Conservation (phyloP, 371 early-diverging fungal species). For the Mucor irregularis region DNA sequence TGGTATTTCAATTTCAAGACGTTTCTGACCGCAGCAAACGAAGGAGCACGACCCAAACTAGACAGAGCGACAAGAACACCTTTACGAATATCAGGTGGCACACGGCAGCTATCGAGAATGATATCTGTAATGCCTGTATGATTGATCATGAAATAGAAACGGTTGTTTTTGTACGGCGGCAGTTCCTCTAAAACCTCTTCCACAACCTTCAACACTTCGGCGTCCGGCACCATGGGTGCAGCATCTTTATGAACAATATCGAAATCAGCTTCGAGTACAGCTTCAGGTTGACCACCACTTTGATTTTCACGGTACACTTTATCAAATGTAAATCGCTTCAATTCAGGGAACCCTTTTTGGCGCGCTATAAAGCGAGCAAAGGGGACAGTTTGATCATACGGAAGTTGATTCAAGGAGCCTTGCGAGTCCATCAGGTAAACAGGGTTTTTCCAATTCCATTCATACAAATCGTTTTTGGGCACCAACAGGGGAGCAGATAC, state of each 20-base stretch:
- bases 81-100: constrained; percentile 57
- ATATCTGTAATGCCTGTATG: constrained; percentile 61
- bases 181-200: constrained; percentile 83
- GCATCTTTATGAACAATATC: constrained; percentile 81
- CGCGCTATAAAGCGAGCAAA: constrained; percentile 88
- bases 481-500: constrained; percentile 82
- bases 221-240: constrained; percentile 80
- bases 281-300: constrained; percentile 80
- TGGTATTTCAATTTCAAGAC: constrained; percentile 61
- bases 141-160: constrained; percentile 60
- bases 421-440: constrained; percentile 81
- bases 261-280: constrained; percentile 84
- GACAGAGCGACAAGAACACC: constrained; percentile 59
- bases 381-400: constrained; percentile 91
- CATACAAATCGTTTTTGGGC: constrained; percentile 77
- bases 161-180: constrained; percentile 64
- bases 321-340: constrained; percentile 89
- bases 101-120: constrained; percentile 66
- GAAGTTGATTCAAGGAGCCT: constrained; percentile 84
- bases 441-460: constrained; percentile 67
- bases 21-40: constrained; percentile 65
- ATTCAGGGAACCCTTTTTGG: constrained; percentile 63
- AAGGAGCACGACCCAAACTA: constrained; percentile 57
- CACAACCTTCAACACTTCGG: constrained; percentile 86
- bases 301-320: constrained; percentile 78